phyloP scores from a whole-genome alignment of 495 filamentous ascomycete genomes.

The Talaromyces stipitatus region DNA sequence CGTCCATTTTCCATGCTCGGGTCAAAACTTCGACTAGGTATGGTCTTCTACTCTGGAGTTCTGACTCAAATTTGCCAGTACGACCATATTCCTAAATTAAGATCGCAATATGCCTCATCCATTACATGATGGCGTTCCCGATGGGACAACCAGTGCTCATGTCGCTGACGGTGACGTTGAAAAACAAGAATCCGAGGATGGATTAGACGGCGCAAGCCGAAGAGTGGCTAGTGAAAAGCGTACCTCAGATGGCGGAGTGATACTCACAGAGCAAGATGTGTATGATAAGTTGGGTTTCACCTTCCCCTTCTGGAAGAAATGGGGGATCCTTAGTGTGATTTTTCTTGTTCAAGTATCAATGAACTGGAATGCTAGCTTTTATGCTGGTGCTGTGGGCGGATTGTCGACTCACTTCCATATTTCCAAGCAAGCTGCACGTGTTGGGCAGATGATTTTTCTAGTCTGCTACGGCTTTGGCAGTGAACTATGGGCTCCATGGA shows the following conservation, averaged over 20 bases:
- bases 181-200: conserved; percentile 15
- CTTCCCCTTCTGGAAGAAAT: conserved; percentile 55
- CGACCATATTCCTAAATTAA: conserved; percentile 1
- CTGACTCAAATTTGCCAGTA: conserved; percentile 2
- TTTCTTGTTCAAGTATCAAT: conserved; percentile 64
- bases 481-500: conserved; percentile 69
- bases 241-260: conserved; percentile 36
- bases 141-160: conserved; percentile 2
- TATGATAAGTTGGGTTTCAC: conserved; percentile 52
- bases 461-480: conserved; percentile 63
- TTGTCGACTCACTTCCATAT: conserved; percentile 50
- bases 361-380: conserved; percentile 68
- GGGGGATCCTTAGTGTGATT: conserved; percentile 58
- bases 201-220: conserved; percentile 9
- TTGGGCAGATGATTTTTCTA: conserved; percentile 58
- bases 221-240: not conserved
- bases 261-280: conserved; percentile 50
- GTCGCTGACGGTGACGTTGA: conserved; percentile 15
- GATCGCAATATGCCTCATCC: conserved; percentile 5
- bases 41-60: conserved; percentile 1
- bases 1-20: not conserved
- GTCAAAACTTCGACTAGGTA: not conserved
- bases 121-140: conserved; percentile 1
- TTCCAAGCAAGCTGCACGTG: conserved; percentile 48
- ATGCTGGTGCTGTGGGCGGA: conserved; percentile 48